Evolutionary conservation across 164 flowering plant genomes (phyloP), one percentile per base, ranked within the genome.

Genomic region (Pachysandra terminalis): DNA sequence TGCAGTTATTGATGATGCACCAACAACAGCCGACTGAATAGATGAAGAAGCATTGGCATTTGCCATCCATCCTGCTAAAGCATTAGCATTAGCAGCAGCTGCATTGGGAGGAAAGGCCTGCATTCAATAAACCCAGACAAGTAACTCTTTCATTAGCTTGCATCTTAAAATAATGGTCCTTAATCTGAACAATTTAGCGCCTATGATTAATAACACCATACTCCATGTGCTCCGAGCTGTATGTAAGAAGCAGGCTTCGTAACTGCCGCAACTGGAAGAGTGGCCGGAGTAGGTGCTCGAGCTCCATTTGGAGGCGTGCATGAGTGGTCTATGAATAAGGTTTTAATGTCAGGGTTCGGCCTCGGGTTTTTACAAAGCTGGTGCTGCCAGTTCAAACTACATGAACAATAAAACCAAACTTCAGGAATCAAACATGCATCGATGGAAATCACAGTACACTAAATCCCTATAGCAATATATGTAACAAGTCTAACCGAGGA

Each of bases 321-420:
- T 22, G 90, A 67, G 63, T 93, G 98, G 74, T 93, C 98, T 12
- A 79, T 81, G 74, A 90, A 93, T 71, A 93, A 79, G 62, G 98
- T 93, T 77, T 89, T 93, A 52, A 93, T 93, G 66, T 93, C 96
- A n/a, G 98, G 98, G 63, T 93, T 93, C 66, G 93, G 80, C 74
- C 90, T 82, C 48, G 98, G 98, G 67, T 89, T 89, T 80, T 93
- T 93, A 72, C 98, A 93, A 40, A 89, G 86, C 77, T 89, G 95
- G 80, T 93, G 98, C 87, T 93, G 98, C 98, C 98, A 93, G 67
- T 93, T 93, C 83, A 93, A 82, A 71, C 98, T 93, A 85, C 70
- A 76, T 52, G 68, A 12, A 72, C 62, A 55, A 64, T 74, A 58
- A 23, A 63, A 27, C 24, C 41, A 40, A 17, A 55, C n/a, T 63